Conservation (phyloP, 2,329 filamentous ascomycete species). For the Balansia obtecta region DNA sequence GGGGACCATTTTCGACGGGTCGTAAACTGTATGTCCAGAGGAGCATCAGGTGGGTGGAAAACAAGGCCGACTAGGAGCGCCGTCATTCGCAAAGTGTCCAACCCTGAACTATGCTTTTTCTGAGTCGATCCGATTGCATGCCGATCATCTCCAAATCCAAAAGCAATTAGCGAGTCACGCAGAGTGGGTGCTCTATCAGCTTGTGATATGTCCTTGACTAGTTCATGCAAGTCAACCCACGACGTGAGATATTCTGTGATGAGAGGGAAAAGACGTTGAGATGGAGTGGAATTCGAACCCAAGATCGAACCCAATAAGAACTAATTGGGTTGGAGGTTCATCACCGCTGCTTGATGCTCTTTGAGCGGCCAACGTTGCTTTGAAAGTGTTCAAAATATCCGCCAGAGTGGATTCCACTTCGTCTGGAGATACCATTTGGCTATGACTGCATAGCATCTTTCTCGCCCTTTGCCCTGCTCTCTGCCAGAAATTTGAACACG, state of each 20-base stretch:
- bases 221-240: slow-evolving; percentile 1
- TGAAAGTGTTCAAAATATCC: background rate
- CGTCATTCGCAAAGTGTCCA: slow-evolving; percentile 1
- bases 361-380: background rate
- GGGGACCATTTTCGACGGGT: background rate
- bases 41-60: background rate
- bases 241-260: background rate
- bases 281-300: background rate
- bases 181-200: background rate
- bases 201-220: background rate
- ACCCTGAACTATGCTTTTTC: background rate
- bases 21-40: background rate
- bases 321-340: background rate
- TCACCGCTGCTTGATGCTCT: background rate
- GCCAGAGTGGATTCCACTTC: slow-evolving; percentile 1
- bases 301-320: slow-evolving; percentile 1
- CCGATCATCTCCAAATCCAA: background rate
- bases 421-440: background rate
- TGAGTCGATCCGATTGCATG: background rate
- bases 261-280: background rate
- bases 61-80: background rate
- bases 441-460: background rate
- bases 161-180: background rate
- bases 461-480: background rate
- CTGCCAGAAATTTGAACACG: background rate